Conservation (phyloP, 2,329 filamentous ascomycete genomes). For the Fusarium vanettenii region DNA sequence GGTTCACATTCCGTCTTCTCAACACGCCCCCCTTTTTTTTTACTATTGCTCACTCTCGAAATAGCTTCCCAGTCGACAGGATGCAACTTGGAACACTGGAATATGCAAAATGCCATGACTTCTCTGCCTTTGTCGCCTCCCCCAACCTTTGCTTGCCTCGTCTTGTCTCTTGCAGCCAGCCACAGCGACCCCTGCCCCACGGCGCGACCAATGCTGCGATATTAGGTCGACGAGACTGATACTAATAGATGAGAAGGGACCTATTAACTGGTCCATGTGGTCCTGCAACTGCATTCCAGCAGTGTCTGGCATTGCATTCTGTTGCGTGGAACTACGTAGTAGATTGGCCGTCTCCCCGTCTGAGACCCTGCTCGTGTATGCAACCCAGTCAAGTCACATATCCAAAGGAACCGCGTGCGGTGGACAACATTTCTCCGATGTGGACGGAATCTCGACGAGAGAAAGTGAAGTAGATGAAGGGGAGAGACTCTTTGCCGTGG, state of each 20-base stretch:
- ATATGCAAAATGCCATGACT: slow-evolving; percentile 7
- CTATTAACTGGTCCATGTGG: slow-evolving; percentile 13
- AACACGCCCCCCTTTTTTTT: slow-evolving; percentile 4
- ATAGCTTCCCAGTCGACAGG: slow-evolving; percentile 10
- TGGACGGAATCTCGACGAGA: not conserved
- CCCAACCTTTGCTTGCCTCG: slow-evolving; percentile 13
- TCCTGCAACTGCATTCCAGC: slow-evolving; percentile 25
- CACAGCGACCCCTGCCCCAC: slow-evolving; percentile 28
- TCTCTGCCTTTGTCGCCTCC: slow-evolving; percentile 1
- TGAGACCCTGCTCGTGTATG: not conserved
- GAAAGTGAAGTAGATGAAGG: not conserved
- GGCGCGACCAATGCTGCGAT: slow-evolving; percentile 15
- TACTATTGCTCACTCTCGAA: not conserved
- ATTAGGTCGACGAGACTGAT: not conserved
- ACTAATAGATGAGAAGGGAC: not conserved
- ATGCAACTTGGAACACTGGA: slow-evolving; percentile 16
- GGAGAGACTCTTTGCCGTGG: not conserved
- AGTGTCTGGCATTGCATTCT: slow-evolving; percentile 20
- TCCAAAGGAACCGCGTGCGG: not conserved
- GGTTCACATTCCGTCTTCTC: slow-evolving; percentile 11
- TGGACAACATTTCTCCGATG: not conserved
- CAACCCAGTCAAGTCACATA: not conserved
- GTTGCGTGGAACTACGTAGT: not conserved
- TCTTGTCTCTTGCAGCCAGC: slow-evolving; percentile 30
- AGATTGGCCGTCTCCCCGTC: not conserved